Conservation (phyloP, 306 rosid genomes). For the Lathyrus oleraceus region DNA sequence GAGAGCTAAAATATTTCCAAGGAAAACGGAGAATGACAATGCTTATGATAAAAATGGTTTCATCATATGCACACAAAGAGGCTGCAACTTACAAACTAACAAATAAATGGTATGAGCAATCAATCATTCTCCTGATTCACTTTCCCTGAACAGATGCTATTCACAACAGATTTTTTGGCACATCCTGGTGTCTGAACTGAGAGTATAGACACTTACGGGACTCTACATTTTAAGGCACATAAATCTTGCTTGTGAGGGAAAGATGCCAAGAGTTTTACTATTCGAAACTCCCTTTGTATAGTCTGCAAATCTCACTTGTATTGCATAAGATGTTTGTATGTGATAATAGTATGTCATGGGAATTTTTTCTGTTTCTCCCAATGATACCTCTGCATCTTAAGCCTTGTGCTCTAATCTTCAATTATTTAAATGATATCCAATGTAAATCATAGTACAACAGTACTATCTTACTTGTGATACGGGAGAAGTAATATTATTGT, state of each 20-base stretch:
- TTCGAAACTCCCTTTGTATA: slow-evolving; percentile 24
- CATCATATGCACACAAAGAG: slow-evolving; percentile 30
- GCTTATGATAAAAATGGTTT: slow-evolving; percentile 33
- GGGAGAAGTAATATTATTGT: slow-evolving; percentile 13
- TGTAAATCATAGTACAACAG: slow-evolving; percentile 14
- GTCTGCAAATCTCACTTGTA: slow-evolving; percentile 4
- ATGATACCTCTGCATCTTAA: slow-evolving; percentile 5
- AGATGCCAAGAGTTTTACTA: slow-evolving; percentile 9
- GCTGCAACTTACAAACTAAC: slow-evolving; percentile 32
- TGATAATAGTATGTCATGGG: slow-evolving; percentile 22
- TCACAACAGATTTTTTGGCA: slow-evolving; percentile 16
- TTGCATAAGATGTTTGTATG: slow-evolving; percentile 31
- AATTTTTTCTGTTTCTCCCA: slow-evolving; percentile 35
- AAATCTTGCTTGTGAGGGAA: slow-evolving; percentile 21
- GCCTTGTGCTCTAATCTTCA: neutral
- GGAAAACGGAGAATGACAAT: slow-evolving; percentile 19
- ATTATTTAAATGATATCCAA: slow-evolving; percentile 19
- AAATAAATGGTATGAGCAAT: slow-evolving; percentile 52
- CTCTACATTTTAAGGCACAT: slow-evolving; percentile 21
- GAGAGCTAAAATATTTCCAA: slow-evolving; percentile 34
- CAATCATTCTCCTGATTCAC: slow-evolving; percentile 22
- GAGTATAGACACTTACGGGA: slow-evolving; percentile 14
- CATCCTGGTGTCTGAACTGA: slow-evolving; percentile 6
- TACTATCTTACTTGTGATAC: neutral
- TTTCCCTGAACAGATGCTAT: slow-evolving; percentile 29